Evolutionary conservation across 306 rosid species (phyloP).

Genomic region (Lathyrus oleraceus): DNA sequence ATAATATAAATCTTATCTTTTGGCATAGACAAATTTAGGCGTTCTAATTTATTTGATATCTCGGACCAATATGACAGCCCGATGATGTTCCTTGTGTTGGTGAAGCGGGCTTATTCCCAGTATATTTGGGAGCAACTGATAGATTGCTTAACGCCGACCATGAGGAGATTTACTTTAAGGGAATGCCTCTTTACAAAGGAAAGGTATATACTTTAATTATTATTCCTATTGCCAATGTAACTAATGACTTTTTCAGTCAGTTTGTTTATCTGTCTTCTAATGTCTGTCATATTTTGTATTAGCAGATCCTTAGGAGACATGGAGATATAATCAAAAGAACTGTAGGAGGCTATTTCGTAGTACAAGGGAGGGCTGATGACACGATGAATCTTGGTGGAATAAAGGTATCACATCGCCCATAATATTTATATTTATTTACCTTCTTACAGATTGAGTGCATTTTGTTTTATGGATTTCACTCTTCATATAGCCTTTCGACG

Average conservation of each 20-base stretch:
- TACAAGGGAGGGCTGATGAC: slow-evolving; percentile 92
- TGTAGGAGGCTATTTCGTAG: slow-evolving; percentile 61
- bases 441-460: background rate
- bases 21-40: background rate
- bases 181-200: slow-evolving; percentile 89
- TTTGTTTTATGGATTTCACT: background rate
- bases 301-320: slow-evolving; percentile 76
- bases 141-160: slow-evolving; percentile 80
- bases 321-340: slow-evolving; percentile 80
- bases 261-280: slow-evolving; percentile 3
- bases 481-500: background rate
- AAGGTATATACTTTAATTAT: slow-evolving; percentile 50
- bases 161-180: slow-evolving; percentile 75
- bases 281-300: slow-evolving; percentile 20
- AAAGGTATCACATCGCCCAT: slow-evolving; percentile 56
- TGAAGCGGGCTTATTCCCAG: slow-evolving; percentile 73
- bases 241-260: slow-evolving; percentile 20
- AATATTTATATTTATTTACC: background rate
- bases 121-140: slow-evolving; percentile 68
- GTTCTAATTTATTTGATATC: slow-evolving; percentile 29
- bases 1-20: slow-evolving; percentile 20
- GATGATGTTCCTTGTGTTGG: slow-evolving; percentile 76
- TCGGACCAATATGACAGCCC: slow-evolving; percentile 57
- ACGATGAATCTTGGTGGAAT: slow-evolving; percentile 97
- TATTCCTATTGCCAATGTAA: background rate